Evolutionary conservation across 1,284 basidiomycete genomes (phyloP).

Genomic region (Ceratorhiza oryzae-sativae): DNA sequence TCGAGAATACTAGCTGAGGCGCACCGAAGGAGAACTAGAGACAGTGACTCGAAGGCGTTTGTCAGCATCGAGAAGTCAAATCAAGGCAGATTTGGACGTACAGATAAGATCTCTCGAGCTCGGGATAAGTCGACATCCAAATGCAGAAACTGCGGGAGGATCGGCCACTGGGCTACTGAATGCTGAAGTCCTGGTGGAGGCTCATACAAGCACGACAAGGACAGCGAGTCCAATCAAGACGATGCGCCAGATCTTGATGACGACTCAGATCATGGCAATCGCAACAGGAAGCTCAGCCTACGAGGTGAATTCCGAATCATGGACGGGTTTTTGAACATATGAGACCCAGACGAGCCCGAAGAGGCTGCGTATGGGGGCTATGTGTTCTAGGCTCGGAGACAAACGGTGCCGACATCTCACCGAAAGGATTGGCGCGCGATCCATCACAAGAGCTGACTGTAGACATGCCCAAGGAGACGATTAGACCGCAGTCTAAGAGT

Average conservation of each 20-base stretch:
- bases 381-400: not conserved
- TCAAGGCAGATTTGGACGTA: not conserved
- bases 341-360: not conserved
- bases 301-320: not conserved
- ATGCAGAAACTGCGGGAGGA: constrained; percentile 3
- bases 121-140: not conserved
- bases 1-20: not conserved
- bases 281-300: not conserved
- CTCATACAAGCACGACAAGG: not conserved
- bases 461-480: not conserved
- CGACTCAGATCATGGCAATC: not conserved
- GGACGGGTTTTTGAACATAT: not conserved
- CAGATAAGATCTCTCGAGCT: not conserved
- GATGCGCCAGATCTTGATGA: too few species aligned
- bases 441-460: not conserved
- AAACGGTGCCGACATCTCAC: not conserved
- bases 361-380: not conserved
- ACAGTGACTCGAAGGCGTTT: not conserved
- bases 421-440: not conserved
- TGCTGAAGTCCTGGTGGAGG: constrained; percentile 3
- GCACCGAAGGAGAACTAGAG: not conserved
- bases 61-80: not conserved
- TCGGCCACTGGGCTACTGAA: constrained; percentile 7
- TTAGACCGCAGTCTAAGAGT: too few species aligned
- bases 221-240: too few species aligned